A percentile compares a stretch with the other conserved stretches of the same genome.
phyloP scores from a whole-genome alignment of 495 filamentous ascomycete genomes.

The Talaromyces trachyspermus region DNA sequence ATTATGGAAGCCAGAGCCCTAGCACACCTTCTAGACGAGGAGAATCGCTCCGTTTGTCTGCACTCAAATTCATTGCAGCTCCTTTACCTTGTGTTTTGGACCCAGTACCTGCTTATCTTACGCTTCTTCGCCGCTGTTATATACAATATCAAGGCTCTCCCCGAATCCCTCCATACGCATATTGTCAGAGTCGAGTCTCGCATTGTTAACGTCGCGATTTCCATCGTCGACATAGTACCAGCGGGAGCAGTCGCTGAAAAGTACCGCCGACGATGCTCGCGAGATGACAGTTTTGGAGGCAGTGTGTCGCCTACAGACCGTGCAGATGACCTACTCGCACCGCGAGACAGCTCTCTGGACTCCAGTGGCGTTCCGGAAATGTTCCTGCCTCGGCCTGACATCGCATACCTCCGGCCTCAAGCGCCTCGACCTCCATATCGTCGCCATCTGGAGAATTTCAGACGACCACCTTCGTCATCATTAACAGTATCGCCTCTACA shows the following conservation, averaged over 20 bases:
- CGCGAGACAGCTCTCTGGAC: slow-evolving; percentile 4
- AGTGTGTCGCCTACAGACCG: background rate
- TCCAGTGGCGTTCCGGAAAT: background rate
- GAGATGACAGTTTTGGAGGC: background rate
- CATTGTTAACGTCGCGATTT: background rate
- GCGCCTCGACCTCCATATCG: slow-evolving; percentile 4
- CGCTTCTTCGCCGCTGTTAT: background rate
- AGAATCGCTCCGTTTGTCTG: background rate
- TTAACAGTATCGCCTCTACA: background rate
- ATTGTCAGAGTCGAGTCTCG: background rate
- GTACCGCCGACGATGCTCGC: background rate
- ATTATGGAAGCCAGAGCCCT: slow-evolving; percentile 1
- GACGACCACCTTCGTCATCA: background rate
- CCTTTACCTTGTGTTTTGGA: background rate
- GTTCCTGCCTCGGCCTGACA: background rate
- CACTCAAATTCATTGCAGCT: slow-evolving; percentile 1
- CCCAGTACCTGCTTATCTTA: slow-evolving; percentile 1
- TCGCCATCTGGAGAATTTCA: background rate
- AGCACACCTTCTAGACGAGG: background rate
- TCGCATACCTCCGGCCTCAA: background rate
- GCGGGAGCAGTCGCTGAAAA: background rate
- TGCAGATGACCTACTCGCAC: background rate
- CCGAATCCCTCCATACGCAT: background rate
- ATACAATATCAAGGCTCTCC: background rate
- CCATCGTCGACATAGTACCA: background rate